A percentile compares a stretch with the other conserved stretches of the same genome.
Evolutionary conservation across 148 eudicot species (phyloP).

Genomic region (Beta vulgaris): DNA sequence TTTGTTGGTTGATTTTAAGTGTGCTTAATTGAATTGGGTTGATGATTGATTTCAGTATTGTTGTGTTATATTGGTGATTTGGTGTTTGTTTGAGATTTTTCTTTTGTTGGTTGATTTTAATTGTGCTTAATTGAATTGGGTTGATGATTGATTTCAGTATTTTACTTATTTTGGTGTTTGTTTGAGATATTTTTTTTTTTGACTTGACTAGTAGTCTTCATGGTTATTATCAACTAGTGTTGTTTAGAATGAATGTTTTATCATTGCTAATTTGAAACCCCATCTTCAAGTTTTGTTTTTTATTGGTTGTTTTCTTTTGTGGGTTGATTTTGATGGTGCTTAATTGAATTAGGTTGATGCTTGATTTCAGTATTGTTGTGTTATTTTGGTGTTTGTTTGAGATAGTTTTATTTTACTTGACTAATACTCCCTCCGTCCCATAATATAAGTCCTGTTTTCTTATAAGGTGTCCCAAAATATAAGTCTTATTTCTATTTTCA

Average conservation of each 20-base stretch:
- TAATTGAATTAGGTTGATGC: background rate
- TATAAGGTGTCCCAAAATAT: no score
- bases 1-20: background rate
- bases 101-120: background rate
- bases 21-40: conserved; percentile 8
- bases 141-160: background rate
- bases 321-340: background rate
- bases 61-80: background rate
- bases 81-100: background rate
- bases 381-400: background rate
- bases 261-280: no score
- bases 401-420: background rate
- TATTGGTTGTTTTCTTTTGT: background rate
- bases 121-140: conserved; percentile 5
- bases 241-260: no score
- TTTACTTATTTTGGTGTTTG: background rate
- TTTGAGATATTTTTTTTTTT: background rate
- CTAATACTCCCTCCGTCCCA: no score
- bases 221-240: no score
- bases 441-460: no score
- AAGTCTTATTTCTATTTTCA: no score
- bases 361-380: background rate
- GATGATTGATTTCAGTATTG: background rate
- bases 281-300: background rate
- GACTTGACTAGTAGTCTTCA: no score